A percentile compares a stretch with the other conserved stretches of the same genome.
phyloP scores from a whole-genome alignment of 331 rosid species.

The Pyrus hybrid region DNA sequence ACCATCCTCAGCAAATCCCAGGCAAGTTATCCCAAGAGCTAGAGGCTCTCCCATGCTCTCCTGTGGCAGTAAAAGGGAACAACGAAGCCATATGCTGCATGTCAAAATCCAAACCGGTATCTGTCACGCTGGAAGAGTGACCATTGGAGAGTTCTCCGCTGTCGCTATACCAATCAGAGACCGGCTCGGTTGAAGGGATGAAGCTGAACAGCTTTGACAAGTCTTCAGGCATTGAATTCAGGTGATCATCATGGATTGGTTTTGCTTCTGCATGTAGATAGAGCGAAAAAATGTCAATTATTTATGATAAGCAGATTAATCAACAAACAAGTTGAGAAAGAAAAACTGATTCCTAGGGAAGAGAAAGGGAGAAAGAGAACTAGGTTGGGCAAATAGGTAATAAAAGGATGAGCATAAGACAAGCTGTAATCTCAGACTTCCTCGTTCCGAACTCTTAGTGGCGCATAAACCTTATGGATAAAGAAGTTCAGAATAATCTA shows the following conservation, averaged over 20 bases:
- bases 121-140: conserved; percentile 36
- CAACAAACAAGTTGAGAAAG: neutral
- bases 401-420: neutral
- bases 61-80: conserved; percentile 42
- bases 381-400: neutral
- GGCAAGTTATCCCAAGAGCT: conserved; percentile 71
- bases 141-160: conserved; percentile 29
- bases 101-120: conserved; percentile 42
- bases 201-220: conserved; percentile 48
- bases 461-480: no score
- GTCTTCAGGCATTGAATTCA: conserved; percentile 46
- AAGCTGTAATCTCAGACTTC: neutral
- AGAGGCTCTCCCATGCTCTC: conserved; percentile 33
- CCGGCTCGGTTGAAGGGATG: conserved; percentile 42
- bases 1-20: conserved; percentile 32
- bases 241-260: conserved; percentile 28
- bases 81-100: conserved; percentile 51
- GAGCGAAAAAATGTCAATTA: neutral
- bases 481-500: no score
- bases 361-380: neutral
- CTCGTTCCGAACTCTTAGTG: no score
- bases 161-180: conserved; percentile 41
- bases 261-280: conserved; percentile 29
- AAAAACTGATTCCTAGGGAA: neutral
- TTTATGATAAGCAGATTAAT: neutral